phyloP scores from a whole-genome alignment of 108 stramenopile species.

The Conticribra guillardii region DNA sequence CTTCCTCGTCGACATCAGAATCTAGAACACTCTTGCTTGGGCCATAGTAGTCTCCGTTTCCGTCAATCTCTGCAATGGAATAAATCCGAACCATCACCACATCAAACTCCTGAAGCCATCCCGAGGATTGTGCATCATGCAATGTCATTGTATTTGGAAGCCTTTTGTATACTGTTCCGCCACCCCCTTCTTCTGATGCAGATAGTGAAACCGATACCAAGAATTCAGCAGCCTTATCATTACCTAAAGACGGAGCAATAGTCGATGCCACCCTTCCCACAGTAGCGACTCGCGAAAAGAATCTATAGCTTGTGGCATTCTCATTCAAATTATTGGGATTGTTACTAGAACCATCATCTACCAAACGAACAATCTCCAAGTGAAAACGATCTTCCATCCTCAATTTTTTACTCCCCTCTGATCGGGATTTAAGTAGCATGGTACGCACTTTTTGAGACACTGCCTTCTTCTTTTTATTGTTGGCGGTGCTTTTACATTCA shows the following conservation, averaged over 20 bases:
- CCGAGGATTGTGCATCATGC: constrained; percentile 40
- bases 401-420: constrained; percentile 60
- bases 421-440: constrained; percentile 78
- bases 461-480: constrained; percentile 47
- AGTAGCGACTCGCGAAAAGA: constrained; percentile 44
- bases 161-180: constrained; percentile 19
- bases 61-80: background rate
- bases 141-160: constrained; percentile 53
- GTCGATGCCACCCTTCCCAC: constrained; percentile 41
- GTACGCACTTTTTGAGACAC: constrained; percentile 69
- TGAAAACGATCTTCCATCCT: constrained; percentile 74
- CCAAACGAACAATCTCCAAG: constrained; percentile 55
- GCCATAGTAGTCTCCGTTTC: constrained; percentile 10
- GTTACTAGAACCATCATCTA: constrained; percentile 22
- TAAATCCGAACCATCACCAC: constrained; percentile 40
- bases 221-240: constrained; percentile 29
- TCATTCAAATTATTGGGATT: background rate
- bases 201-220: constrained; percentile 13
- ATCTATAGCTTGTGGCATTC: constrained; percentile 29
- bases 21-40: constrained; percentile 42
- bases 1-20: constrained; percentile 37
- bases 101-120: constrained; percentile 53
- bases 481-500: background rate
- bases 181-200: background rate
- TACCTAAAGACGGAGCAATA: constrained; percentile 27